Evolutionary conservation across 2,329 filamentous ascomycete genomes (phyloP), one percentile per base, ranked within the genome.

Genomic region (Claviceps humidiphila): DNA sequence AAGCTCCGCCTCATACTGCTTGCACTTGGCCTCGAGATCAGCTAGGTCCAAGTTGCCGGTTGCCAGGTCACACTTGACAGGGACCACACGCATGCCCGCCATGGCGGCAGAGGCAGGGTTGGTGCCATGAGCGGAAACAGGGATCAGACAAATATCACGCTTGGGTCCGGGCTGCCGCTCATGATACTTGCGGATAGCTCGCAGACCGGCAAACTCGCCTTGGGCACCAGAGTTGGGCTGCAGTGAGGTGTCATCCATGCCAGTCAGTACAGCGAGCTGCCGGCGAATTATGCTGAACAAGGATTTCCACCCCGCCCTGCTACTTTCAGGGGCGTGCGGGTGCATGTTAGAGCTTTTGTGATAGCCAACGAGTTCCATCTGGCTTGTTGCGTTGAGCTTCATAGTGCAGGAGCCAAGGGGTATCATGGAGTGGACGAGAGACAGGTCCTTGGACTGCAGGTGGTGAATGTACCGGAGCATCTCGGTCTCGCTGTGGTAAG

Each of bases 151-250:
- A 55, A 96, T 88, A 64, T 96, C 89, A 49, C 91, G 84, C 66
- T 86, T 83, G 69, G 82, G 80, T 52, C 77, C 75, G 9, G 74
- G 74, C 59, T 82, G 78, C 57, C 80, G 73, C 66, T 90, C 83
- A 53, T 86, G 85, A 67, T 84, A 96, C 62, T 87, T 87, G 61
- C 88, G 83, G 64, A 97, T 96, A 39, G 89, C 82, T 42, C 89
- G 83, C 14, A 97, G 78, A 54, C 91, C 91, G 48, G 91, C 83
- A 61, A 96, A 97, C 64, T 97, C 91, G 54, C 91, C 91, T 71
- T 97, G 91, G 0, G 91, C 91, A 43, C 91, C 91, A 14, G 91
- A 96, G 72, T 97, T 97, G 51, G 91, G 91, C 68, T 96, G 91
- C 49, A 97, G 74, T 3, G 88, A 95, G 22, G 89, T 83, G n/a